Base-by-base conservation (phyloP, 2,329 filamentous ascomycete genomes). In the Exserohilum rostratum region DNA sequence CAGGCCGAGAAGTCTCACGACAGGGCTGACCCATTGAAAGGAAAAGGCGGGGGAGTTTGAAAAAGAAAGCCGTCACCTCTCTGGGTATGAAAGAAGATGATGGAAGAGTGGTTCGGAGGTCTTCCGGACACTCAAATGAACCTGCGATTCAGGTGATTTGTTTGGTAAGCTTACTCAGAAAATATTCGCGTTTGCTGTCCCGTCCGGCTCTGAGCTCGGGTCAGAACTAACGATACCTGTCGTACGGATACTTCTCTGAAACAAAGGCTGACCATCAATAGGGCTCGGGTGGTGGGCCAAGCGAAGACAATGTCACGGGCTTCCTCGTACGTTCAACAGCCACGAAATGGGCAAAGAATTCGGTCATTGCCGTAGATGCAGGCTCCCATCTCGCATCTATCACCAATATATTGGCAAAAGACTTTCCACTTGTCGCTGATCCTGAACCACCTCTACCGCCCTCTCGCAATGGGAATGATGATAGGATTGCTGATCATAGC, bases 301-400 rank as follows among this genome's bases (percentile, higher is more conserved):
- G 86, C 67, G 95, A 99, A 81, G 88, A 91, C 74, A 95, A 93
- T 73, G 89, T 91, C 20, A 97, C 93, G 0, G 91, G 92, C 2
- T 87, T 98, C 53, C 85, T 99, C 17, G 90, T 98, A 42, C 89
- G 93, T 42, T 93, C 93, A 4, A 83, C 89, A 9, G 85, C 87
- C 27, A 85, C 89, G 47, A 85, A 87, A 58, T 99, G 95, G 95
- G 80, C 83, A 44, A 89, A 87, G 66, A 88, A 90, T 39, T 97
- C 92, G 0, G 76, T 97, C 35, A 81, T 98, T 25, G 92, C 93
- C n/a, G 89, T 99, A 47, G 95, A 99, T 79, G 93, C 92, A 9
- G 95, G 95, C 43, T 91, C 93, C 29, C 90, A 97, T 73, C 84
- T 99, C 35, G 87, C 90, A 25, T 87, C 91, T 50, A 96, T 99